Evolutionary conservation across 345 rosid genomes (phyloP), one percentile per base, ranked within the genome.

Genomic region (Toxicodendron radicans): DNA sequence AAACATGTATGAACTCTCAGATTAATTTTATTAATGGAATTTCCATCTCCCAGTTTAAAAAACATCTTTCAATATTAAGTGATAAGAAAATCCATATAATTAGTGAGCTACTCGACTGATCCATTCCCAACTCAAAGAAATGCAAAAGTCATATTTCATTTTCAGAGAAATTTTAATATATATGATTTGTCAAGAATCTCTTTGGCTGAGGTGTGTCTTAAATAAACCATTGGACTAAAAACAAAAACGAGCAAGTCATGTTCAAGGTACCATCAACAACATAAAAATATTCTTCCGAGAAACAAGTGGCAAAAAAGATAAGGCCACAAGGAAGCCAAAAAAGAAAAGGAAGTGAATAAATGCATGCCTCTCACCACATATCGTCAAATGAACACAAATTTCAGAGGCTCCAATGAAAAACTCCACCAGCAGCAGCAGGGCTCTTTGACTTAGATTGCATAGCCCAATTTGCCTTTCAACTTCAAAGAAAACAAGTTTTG

Each of bases 321-420:
- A 46, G 75, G 77, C 81, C 81, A 77, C 75, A 64, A 72, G 78
- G 78, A 75, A 78, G 80, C 75, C 74, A 71, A 73, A 81, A 77
- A 76, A 58, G 43, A 38, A 38, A 38, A 38, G 6, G 43, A 38
- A 38, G 43, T 38, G 43, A 38, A 38, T 38, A 38, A 38, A 38
- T 7, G 43, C 43, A 79, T 74, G 79, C 87, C 81, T 85, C 91
- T 88, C 89, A 79, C 88, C 83, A 76, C 75, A 75, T 81, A 81
- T 79, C 63, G 80, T 76, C n/a, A 69, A 81, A 72, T 46, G 71
- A 80, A 74, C 76, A 83, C 14, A 82, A 45, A 76, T 74, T 70
- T 74, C 68, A 21, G 81, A 72, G 70, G 79, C 80, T 69, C 78
- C 84, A 78, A 72, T 74, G 82, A 80, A 72, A 78, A 75, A 72